A percentile compares a stretch with the other conserved stretches of the same genome.
These are phyloP conservation scores for Dactylellina cionopaga DNA, from an alignment of 2,329 filamentous ascomycete genomes.

Conservation along the genomic window DNA sequence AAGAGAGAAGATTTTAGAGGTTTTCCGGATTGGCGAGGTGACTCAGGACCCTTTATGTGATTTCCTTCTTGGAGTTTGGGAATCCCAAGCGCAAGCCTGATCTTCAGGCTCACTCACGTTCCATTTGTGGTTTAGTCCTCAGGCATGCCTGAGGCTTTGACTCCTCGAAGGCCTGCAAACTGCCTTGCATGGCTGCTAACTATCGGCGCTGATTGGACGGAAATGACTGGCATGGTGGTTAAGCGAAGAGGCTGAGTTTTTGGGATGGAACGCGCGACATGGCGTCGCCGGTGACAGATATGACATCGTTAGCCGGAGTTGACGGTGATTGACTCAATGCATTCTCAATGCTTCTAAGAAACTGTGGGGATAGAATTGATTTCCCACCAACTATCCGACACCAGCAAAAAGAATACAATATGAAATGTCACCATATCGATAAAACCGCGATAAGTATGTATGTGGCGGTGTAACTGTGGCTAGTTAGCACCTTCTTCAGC, in stretches of 20 bases:
- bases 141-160: conserved; percentile 51
- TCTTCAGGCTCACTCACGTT: conserved; percentile 22
- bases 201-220: conserved; percentile 15
- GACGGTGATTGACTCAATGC: too few species aligned
- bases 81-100: conserved; percentile 34
- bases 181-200: conserved; percentile 5
- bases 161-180: conserved; percentile 22
- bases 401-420: too few species aligned
- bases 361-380: too few species aligned
- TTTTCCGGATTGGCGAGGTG: too few species aligned
- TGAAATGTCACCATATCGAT: neutral
- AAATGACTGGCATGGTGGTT: neutral
- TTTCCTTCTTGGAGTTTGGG: neutral
- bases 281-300: neutral
- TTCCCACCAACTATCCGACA: too few species aligned
- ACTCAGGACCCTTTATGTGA: conserved; percentile 35
- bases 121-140: conserved; percentile 13
- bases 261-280: neutral
- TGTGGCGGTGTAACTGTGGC: neutral
- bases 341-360: too few species aligned
- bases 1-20: conserved; percentile 5
- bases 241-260: conserved; percentile 23
- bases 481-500: too few species aligned
- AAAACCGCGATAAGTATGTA: neutral
- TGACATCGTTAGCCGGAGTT: neutral